These are phyloP conservation scores for Neonectria hederae DNA, from an alignment of 2,329 filamentous ascomycete species.

Conservation along the genomic window DNA sequence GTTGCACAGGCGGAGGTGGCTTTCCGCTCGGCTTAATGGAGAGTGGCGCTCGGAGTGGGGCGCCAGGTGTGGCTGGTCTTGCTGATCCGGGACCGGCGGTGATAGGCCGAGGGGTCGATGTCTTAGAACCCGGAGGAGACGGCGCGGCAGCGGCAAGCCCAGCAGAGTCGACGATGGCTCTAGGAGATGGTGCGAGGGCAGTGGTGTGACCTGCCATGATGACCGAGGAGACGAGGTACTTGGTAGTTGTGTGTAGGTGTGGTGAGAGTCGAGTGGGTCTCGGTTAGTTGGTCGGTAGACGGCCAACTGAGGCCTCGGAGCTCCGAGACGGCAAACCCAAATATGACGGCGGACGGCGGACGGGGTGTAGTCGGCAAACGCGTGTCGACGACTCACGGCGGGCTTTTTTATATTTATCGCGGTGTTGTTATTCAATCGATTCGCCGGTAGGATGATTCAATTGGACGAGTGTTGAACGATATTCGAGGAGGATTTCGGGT, in stretches of 20 bases:
- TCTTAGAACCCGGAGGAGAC: slow-evolving; percentile 23
- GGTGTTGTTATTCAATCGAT: slow-evolving; percentile 15
- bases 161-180: slow-evolving; percentile 31
- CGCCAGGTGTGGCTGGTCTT: slow-evolving; percentile 36
- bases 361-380: slow-evolving; percentile 5
- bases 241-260: slow-evolving; percentile 27
- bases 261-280: slow-evolving; percentile 33
- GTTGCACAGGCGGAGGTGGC: slow-evolving; percentile 44
- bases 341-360: slow-evolving; percentile 7
- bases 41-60: slow-evolving; percentile 44
- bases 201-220: slow-evolving; percentile 39
- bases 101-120: slow-evolving; percentile 36
- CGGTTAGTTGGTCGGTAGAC: slow-evolving; percentile 33
- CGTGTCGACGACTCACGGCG: slow-evolving; percentile 2
- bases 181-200: slow-evolving; percentile 35
- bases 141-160: slow-evolving; percentile 32
- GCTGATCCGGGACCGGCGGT: slow-evolving; percentile 34
- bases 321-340: slow-evolving; percentile 41
- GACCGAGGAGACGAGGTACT: slow-evolving; percentile 23
- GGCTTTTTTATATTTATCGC: background rate
- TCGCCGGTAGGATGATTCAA: slow-evolving; percentile 4
- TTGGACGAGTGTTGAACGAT: background rate
- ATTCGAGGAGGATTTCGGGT: background rate
- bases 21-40: slow-evolving; percentile 42
- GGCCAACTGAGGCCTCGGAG: slow-evolving; percentile 38